Conservation (phyloP, 768 basidiomycete species). For the Nidularia pulvinata region DNA sequence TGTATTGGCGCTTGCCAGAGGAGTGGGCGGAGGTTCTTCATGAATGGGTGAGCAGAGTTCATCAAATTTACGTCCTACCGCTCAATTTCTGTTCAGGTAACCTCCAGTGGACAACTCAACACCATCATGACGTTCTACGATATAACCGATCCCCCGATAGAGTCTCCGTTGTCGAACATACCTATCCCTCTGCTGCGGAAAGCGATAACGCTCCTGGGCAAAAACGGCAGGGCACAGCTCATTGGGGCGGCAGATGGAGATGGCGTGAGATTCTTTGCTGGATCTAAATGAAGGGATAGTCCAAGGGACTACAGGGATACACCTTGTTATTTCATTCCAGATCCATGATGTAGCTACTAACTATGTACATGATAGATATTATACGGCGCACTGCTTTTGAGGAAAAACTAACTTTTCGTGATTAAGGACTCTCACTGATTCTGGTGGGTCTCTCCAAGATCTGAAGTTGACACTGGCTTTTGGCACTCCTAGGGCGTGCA, state of each 20-base stretch:
- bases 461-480: too few species aligned
- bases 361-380: too few species aligned
- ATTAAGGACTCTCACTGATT: too few species aligned
- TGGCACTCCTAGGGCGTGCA: too few species aligned
- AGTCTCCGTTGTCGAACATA: slow-evolving; percentile 70
- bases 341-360: too few species aligned
- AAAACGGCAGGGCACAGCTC: slow-evolving; percentile 71
- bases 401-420: too few species aligned
- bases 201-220: slow-evolving; percentile 63
- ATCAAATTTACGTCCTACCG: background rate
- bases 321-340: too few species aligned
- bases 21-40: slow-evolving; percentile 88
- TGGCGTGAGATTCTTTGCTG: slow-evolving; percentile 74
- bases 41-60: slow-evolving; percentile 66
- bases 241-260: slow-evolving; percentile 82
- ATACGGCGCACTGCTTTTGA: too few species aligned
- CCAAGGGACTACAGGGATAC: too few species aligned
- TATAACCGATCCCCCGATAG: slow-evolving; percentile 73
- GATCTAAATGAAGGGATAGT: too few species aligned
- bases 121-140: slow-evolving; percentile 89
- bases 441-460: too few species aligned
- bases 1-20: slow-evolving; percentile 79
- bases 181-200: slow-evolving; percentile 69
- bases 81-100: slow-evolving; percentile 44
- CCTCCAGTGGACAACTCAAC: slow-evolving; percentile 75